Evolutionary conservation across 2,329 filamentous ascomycete species (phyloP).

Genomic region (Fusarium armeniacum): DNA sequence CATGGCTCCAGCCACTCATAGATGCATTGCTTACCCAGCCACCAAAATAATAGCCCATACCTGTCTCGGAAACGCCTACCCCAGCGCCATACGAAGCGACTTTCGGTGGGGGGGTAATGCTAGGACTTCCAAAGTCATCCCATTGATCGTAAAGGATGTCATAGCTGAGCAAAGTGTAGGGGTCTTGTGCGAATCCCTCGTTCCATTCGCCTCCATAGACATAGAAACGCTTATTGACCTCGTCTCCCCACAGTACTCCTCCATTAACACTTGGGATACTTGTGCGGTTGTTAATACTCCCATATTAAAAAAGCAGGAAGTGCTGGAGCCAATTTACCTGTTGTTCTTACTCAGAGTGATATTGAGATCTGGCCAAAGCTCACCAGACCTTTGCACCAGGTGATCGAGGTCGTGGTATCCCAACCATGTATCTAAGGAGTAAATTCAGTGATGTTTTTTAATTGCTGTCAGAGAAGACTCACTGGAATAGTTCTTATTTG

Average conservation of each 20-base stretch:
- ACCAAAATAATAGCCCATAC: slow-evolving; percentile 4
- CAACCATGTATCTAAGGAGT: background rate
- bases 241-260: background rate
- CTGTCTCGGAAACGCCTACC: background rate
- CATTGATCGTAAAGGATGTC: slow-evolving; percentile 10
- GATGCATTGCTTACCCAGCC: slow-evolving; percentile 12
- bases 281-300: rapidly evolving
- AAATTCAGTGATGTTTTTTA: rapidly evolving
- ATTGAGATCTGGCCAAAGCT: slow-evolving; percentile 11
- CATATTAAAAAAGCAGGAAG: rapidly evolving
- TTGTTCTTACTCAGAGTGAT: background rate
- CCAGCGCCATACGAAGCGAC: background rate
- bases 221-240: slow-evolving; percentile 11
- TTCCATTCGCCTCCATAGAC: slow-evolving; percentile 16
- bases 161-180: background rate
- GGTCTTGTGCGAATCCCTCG: slow-evolving; percentile 1
- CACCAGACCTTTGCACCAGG: background rate
- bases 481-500: slow-evolving; percentile 13
- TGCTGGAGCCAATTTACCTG: rapidly evolving
- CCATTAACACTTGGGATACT: slow-evolving; percentile 8
- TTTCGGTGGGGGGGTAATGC: background rate
- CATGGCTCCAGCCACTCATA: slow-evolving; percentile 4
- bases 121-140: slow-evolving; percentile 6
- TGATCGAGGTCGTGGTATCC: slow-evolving; percentile 7
- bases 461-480: rapidly evolving